phyloP scores from a whole-genome alignment of 108 stramenopile species.

The Parietichytrium sp. region DNA sequence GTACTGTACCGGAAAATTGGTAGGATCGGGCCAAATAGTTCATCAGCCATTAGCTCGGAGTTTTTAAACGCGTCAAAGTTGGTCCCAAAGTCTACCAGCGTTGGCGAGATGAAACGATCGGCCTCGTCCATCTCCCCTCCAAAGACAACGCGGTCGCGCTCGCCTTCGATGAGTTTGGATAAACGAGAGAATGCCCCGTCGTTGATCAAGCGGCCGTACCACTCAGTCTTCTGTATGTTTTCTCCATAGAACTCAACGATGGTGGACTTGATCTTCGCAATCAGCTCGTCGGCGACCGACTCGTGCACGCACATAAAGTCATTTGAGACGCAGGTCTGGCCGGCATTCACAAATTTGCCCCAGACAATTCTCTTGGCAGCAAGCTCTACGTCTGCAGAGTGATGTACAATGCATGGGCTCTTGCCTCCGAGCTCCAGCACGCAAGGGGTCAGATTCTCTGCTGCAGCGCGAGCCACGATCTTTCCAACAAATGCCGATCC shows the following conservation, averaged over 20 bases:
- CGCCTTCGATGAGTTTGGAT: conserved; percentile 4
- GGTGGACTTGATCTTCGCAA: background rate
- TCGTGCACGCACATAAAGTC: conserved; percentile 68
- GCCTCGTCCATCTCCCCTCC: conserved; percentile 22
- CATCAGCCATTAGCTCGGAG: conserved; percentile 45
- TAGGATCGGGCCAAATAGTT: conserved; percentile 56
- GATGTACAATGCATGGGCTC: conserved; percentile 65
- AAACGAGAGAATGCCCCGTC: conserved; percentile 23
- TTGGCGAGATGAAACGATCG: conserved; percentile 40
- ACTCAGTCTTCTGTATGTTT: background rate
- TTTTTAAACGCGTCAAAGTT: background rate
- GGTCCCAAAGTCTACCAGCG: conserved; percentile 32
- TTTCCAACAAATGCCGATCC: conserved; percentile 47
- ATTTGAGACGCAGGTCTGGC: conserved; percentile 82
- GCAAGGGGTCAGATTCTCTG: conserved; percentile 78
- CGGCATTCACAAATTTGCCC: conserved; percentile 74
- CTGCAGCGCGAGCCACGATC: conserved; percentile 76
- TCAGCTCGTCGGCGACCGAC: conserved; percentile 38
- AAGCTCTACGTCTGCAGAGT: conserved; percentile 53
- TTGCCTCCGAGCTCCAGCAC: conserved; percentile 88
- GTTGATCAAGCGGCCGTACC: conserved; percentile 35
- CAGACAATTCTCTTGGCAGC: conserved; percentile 62
- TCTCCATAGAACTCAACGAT: conserved; percentile 35
- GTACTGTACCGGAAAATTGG: background rate
- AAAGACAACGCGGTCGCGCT: background rate